Percentiles rank a stretch among this genome's conserved stretches.
phyloP scores from a whole-genome alignment of 306 rosid genomes.

The Acacia acuminata region DNA sequence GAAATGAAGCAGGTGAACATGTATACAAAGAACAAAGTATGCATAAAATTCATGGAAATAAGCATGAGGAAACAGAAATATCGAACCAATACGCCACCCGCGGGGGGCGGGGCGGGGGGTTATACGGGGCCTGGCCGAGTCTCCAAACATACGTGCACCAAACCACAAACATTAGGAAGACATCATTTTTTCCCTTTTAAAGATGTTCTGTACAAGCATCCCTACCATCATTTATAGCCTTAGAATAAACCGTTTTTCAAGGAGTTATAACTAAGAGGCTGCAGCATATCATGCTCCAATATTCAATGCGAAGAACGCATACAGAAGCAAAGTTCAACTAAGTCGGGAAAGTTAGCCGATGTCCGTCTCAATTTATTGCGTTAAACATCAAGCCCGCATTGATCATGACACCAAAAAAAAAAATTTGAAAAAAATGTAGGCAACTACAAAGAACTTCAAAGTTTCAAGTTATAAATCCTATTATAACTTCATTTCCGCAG shows the following conservation, averaged over 20 bases:
- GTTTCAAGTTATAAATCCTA: not conserved
- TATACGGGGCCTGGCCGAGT: not conserved
- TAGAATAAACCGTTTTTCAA: not conserved
- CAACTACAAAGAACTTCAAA: not conserved
- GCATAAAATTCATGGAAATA: not conserved
- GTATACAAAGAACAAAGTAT: not conserved
- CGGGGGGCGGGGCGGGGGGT: not conserved
- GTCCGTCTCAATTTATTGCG: not conserved
- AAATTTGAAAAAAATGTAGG: no score
- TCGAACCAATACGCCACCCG: not conserved
- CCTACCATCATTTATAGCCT: not conserved
- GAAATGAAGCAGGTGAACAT: not conserved
- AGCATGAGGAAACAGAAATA: not conserved
- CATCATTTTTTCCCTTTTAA: no score
- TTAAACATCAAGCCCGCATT: not conserved
- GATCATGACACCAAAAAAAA: not conserved
- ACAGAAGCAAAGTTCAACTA: not conserved
- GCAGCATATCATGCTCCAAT: not conserved
- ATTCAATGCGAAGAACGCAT: not conserved
- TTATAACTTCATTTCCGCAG: not conserved
- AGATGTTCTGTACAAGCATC: not conserved
- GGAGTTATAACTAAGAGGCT: not conserved
- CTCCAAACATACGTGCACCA: not conserved
- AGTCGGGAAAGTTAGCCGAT: not conserved
- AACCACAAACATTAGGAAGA: not conserved